Evolutionary conservation across 179 eudicot genomes (phyloP), one percentile per base, ranked within the genome.

Genomic region (Spergularia azorica): DNA sequence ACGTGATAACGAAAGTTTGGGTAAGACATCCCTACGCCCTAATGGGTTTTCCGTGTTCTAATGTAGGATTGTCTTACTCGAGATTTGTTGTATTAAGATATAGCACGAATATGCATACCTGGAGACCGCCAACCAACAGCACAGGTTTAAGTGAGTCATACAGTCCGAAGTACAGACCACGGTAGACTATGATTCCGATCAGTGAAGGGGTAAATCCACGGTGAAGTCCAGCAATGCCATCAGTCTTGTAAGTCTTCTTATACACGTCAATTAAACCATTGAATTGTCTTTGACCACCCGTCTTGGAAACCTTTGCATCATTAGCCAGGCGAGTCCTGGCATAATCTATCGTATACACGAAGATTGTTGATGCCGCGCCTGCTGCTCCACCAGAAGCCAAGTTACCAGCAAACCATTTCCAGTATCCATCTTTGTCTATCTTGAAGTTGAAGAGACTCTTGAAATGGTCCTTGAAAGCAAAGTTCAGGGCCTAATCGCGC

Each of bases 321-420:
- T 86, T 87, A 58, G 93, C 90, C 76, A 88, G 64, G 26, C 93
- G 83, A 2, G 91, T 90, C 14, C 93, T 76, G 60, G 90, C 91
- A 75, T 83, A 90, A 72, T 90, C 93, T 65, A 90, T 63, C 12
- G 91, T 82, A 59, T 90, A 90, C 20, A 86, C 90, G 56, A 88
- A 85, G 56, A 89, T 26, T n/a, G 76, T 82, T 39, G 93, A 89
- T 46, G 93, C 79, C 39, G 93, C 93, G 76, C 91, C 91, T 79
- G 93, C 93, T 56, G 85, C 83, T 43, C 84, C 93, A 79, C 91
- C 91, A 39, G 91, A 89, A 36, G 90, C 89, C 79, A 89, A 81
- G 84, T 87, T 89, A 17, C 90, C 92, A 26, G 88, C 90, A 85
- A 89, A 89, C 92, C 89, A 87, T 69, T 87, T 87, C 92, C 87